These are phyloP conservation scores for Trichoderma gracile DNA, from an alignment of 2,329 filamentous ascomycete genomes.

Conservation along the genomic window DNA sequence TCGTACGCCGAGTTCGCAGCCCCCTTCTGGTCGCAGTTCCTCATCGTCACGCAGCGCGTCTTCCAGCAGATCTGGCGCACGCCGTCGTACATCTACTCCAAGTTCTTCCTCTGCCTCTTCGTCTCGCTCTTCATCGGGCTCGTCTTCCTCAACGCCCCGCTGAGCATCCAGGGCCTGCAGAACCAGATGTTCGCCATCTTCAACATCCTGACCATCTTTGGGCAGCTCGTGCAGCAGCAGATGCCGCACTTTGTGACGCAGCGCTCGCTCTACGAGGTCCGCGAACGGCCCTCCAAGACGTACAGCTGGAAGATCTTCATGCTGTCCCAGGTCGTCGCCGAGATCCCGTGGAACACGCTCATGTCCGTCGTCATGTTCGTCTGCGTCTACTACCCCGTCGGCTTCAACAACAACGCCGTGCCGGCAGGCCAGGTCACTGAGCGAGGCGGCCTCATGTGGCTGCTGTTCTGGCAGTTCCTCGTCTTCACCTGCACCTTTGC, in stretches of 20 bases:
- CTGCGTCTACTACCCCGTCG: conserved; percentile 18
- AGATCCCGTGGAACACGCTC: conserved; percentile 20
- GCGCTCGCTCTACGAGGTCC: conserved; percentile 68
- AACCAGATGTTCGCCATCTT: conserved; percentile 73
- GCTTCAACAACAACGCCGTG: conserved; percentile 15
- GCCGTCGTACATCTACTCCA: conserved; percentile 73
- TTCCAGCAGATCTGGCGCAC: conserved; percentile 80
- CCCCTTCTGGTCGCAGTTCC: conserved; percentile 61
- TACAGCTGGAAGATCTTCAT: conserved; percentile 71
- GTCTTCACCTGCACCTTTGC: conserved; percentile 41
- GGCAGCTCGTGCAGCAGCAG: conserved; percentile 18
- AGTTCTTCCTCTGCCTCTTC: conserved; percentile 56
- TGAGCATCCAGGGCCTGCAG: conserved; percentile 52
- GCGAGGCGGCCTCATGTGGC: conserved; percentile 18
- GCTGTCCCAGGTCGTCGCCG: conserved; percentile 35
- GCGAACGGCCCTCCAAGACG: conserved; percentile 65
- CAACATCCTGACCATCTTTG: conserved; percentile 70
- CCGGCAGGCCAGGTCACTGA: conserved; percentile 5
- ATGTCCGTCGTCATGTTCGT: conserved; percentile 22
- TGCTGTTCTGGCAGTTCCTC: conserved; percentile 23
- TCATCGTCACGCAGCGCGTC: conserved; percentile 61
- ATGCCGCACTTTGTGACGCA: conserved; percentile 55
- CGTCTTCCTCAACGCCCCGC: conserved; percentile 60
- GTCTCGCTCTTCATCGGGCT: conserved; percentile 66
- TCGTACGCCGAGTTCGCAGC: conserved; percentile 65